phyloP scores from a whole-genome alignment of 176 grass and related monocot species.

The Triticum turgidum region DNA sequence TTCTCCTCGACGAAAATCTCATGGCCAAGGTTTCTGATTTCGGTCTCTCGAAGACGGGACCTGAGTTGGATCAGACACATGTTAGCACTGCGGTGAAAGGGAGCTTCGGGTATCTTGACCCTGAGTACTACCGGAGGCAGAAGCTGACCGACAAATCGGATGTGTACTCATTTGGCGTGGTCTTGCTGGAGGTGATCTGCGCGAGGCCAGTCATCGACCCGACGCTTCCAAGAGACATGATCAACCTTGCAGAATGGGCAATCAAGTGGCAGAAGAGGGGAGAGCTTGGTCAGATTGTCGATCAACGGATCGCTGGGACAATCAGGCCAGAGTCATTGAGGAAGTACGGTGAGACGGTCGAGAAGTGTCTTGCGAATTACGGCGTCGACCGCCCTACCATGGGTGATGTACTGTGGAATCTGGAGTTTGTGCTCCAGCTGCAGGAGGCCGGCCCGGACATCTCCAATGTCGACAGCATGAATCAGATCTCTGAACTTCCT shows the following conservation, averaged over 20 bases:
- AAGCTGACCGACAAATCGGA: conserved; percentile 96
- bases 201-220: conserved; percentile 84
- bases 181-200: conserved; percentile 84
- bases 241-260: conserved; percentile 89
- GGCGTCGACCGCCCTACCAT: conserved; percentile 80
- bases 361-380: conserved; percentile 85
- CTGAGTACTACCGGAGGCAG: conserved; percentile 93
- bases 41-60: conserved; percentile 89
- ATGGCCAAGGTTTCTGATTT: conserved; percentile 96
- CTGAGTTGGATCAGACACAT: conserved; percentile 85
- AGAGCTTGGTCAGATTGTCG: conserved; percentile 65
- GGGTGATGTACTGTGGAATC: conserved; percentile 94
- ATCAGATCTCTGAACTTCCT: conserved; percentile 58
- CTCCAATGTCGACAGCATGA: conserved; percentile 78
- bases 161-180: conserved; percentile 92
- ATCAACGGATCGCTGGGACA: conserved; percentile 58
- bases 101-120: conserved; percentile 90
- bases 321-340: conserved; percentile 65
- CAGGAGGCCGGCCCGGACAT: conserved; percentile 74
- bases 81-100: conserved; percentile 95
- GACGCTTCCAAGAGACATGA: conserved; percentile 77
- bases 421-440: conserved; percentile 91
- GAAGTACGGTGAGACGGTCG: conserved; percentile 73
- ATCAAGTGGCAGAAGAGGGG: conserved; percentile 89
- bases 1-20: conserved; percentile 87